Evolutionary conservation across 2,329 filamentous ascomycete genomes (phyloP), one percentile per base, ranked within the genome.

Genomic region (Aspergillus sp.): DNA sequence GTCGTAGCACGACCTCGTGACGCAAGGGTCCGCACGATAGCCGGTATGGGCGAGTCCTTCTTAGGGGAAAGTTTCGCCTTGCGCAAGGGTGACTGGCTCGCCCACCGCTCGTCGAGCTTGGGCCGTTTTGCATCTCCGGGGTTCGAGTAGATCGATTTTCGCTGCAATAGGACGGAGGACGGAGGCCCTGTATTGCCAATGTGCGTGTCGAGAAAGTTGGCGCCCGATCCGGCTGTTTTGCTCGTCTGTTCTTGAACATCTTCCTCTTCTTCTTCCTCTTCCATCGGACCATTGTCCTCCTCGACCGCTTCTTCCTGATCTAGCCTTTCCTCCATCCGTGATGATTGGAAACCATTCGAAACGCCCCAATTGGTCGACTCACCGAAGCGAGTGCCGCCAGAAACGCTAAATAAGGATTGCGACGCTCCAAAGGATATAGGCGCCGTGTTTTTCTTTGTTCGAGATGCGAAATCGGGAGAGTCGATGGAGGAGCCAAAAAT

Each of bases 11-110:
- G 84, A 48, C 77, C 83, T 75, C 73, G 86, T 73, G 75, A 80
- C 73, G 81, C 89, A 9, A 93, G 77, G 63, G 89, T 88, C 72
- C 89, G 91, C 31, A 91, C 91, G 62, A 96, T 87, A 7, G 85
- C 81, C 4, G 87, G 84, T 70, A 92, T 90, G 49, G 87, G 85
- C 55, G 88, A 87, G 8, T 87, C 84, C 52, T 83, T 84, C 64
- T 80, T 79, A 43, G 71, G 75, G 11, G 70, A 74, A 17, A 77
- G 66, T 49, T 71, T 73, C n/a, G 66, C 66, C 30, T 77, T 78
- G 59, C 68, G 71, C 19, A 73, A 34, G 15, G 74, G 74, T 1
- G 75, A 74, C 48, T 73, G 72, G 17, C 69, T 69, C 2, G 70
- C 71, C 77, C 77, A 79, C 50, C 66, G 66, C 57, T 80, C 77